Conservation (phyloP, 2,329 filamentous ascomycete species). For the Colletotrichum tropicale region DNA sequence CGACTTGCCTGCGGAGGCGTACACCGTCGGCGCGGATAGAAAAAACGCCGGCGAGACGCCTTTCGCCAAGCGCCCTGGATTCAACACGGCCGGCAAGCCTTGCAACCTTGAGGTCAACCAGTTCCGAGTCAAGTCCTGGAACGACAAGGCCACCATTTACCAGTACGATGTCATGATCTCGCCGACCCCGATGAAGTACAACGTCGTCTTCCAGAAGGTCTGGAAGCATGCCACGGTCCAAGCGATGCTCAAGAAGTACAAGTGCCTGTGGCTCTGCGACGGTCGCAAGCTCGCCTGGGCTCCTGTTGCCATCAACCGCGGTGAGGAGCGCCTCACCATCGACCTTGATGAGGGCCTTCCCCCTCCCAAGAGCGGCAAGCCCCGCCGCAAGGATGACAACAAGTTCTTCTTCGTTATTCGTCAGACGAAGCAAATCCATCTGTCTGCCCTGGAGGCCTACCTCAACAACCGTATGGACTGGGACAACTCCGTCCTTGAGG, state of each 20-base stretch:
- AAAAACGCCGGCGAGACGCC: constrained; percentile 30
- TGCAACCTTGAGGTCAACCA: constrained; percentile 72
- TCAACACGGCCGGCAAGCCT: constrained; percentile 61
- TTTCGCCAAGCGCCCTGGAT: constrained; percentile 54
- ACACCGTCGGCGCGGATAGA: constrained; percentile 27
- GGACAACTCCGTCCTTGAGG: constrained; percentile 73
- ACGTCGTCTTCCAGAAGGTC: constrained; percentile 73
- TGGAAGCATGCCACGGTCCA: constrained; percentile 73
- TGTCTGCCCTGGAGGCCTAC: constrained; percentile 71
- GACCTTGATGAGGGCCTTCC: constrained; percentile 74
- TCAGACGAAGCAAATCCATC: constrained; percentile 70
- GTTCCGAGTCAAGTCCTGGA: constrained; percentile 67
- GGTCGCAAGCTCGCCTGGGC: constrained; percentile 83
- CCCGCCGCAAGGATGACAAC: constrained; percentile 39
- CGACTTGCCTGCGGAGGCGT: constrained; percentile 65
- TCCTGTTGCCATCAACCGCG: constrained; percentile 42
- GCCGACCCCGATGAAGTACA: constrained; percentile 63
- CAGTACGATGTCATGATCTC: constrained; percentile 84
- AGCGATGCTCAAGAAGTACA: constrained; percentile 51
- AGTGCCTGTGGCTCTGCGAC: constrained; percentile 73
- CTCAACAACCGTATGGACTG: constrained; percentile 64
- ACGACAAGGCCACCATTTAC: constrained; percentile 65
- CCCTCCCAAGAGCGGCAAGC: constrained; percentile 33
- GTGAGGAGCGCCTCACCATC: constrained; percentile 62
- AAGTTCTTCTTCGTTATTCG: constrained; percentile 66